phyloP scores from a whole-genome alignment of 1,284 basidiomycete genomes.

The Coniophora puteana region DNA sequence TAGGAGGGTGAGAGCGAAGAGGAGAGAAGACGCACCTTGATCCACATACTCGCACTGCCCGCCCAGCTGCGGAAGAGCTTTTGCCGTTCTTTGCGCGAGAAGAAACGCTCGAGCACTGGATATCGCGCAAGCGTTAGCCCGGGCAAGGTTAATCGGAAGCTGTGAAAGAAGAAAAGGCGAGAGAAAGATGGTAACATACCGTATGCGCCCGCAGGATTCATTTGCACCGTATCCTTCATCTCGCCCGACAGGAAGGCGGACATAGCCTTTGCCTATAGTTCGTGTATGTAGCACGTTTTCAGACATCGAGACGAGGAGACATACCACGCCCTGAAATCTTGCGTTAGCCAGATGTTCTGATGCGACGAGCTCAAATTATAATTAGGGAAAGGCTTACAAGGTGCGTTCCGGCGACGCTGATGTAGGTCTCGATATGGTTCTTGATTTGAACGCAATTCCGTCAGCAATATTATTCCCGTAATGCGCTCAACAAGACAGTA shows the following conservation, averaged over 20 bases:
- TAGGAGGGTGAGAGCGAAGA: background rate
- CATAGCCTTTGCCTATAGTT: slow-evolving; percentile 84
- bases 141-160: slow-evolving; percentile 1
- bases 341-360: too few species aligned
- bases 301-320: slow-evolving; percentile 23
- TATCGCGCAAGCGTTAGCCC: too few species aligned
- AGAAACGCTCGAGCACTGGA: slow-evolving; percentile 79
- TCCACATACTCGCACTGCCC: slow-evolving; percentile 91
- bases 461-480: background rate
- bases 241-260: slow-evolving; percentile 91
- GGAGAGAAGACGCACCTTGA: slow-evolving; percentile 53
- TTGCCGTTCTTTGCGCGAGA: slow-evolving; percentile 87
- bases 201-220: slow-evolving; percentile 84
- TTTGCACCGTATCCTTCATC: slow-evolving; percentile 95
- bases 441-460: slow-evolving; percentile 22
- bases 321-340: slow-evolving; percentile 68
- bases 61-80: slow-evolving; percentile 95
- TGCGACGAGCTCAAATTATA: slow-evolving; percentile 5
- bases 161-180: background rate
- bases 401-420: slow-evolving; percentile 87
- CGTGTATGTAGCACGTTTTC: background rate
- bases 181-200: slow-evolving; percentile 36
- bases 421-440: slow-evolving; percentile 79
- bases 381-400: slow-evolving; percentile 44
- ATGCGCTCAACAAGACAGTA: slow-evolving; percentile 26